Evolutionary conservation across 768 basidiomycete species (phyloP), one percentile per base, ranked within the genome.

Genomic region (Tulasnella sp.): DNA sequence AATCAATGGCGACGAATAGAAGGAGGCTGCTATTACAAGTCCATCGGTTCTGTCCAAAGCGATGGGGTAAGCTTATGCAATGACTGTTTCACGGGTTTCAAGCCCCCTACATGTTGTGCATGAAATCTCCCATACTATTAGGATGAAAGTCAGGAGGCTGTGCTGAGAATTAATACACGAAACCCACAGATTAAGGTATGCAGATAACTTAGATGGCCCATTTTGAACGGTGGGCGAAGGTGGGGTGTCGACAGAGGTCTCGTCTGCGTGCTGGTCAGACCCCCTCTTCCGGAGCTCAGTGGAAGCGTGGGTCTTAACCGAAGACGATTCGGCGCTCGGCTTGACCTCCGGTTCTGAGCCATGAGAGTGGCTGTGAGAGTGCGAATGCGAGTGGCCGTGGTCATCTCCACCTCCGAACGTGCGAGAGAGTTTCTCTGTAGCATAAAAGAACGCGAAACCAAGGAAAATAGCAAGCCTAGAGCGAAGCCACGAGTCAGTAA

Each of bases 1-100:
- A 78, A 97, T 93, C 76, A 95, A 85, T 3, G 95, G 95, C 40
- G 93, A 93, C n/a, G 93, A 94, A 82, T 96, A 96, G 85, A 96
- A 97, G n/a, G 93, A 94, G 72, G 95, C 94, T 19, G 94, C 92
- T 93, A 97, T 95, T 91, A 92, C 92, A 71, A 97, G 87, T 68
- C 95, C 95, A 85, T 97, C 95, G n/a, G 94, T 96, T 80, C 93
- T 93, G 79, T 71, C 64, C 54, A 39, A n/a, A 34, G 12, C 11
- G n/a, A 37, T 40, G 38, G 70, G 14, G n/a, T 42, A 15, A 38
- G 38, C 25, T 34, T n/a, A 39, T 71, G 38, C 70, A n/a, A 39
- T 37, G 31, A 22, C 37, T 29, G 17, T 15, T 3, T 5, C 72
- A n/a, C 14, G 72, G 9, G 25, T 29, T 40, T 34, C 8, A 36